Evolutionary conservation across 2,329 filamentous ascomycete genomes (phyloP).

Genomic region (Pyricularia sp.): DNA sequence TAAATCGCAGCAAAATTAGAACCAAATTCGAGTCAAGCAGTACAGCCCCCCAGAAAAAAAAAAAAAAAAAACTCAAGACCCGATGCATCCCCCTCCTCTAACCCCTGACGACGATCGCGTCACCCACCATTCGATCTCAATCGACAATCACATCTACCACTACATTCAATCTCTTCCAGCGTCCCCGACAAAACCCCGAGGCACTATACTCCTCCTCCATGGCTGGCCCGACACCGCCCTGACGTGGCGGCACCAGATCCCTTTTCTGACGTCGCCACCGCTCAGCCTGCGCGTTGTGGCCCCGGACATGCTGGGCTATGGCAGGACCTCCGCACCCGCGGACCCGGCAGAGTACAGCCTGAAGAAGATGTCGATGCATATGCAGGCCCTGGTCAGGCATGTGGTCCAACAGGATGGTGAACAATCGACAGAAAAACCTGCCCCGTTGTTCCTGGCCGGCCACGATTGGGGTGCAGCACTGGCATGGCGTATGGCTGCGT

Average conservation of each 20-base stretch:
- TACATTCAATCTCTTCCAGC: background rate
- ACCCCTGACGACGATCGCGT: background rate
- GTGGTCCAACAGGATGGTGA: slow-evolving; percentile 18
- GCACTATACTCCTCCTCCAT: slow-evolving; percentile 26
- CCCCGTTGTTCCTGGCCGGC: slow-evolving; percentile 27
- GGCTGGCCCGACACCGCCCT: slow-evolving; percentile 37
- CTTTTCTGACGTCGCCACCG: slow-evolving; percentile 48
- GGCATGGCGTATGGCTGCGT: slow-evolving; percentile 39
- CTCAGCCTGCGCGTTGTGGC: slow-evolving; percentile 45
- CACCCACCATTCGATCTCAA: background rate
- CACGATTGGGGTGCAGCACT: slow-evolving; percentile 37
- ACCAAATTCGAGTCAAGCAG: background rate
- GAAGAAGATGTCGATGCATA: slow-evolving; percentile 23
- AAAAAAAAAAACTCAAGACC: background rate
- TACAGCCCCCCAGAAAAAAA: background rate
- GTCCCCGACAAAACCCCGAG: background rate
- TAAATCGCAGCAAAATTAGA: background rate
- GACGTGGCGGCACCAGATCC: slow-evolving; percentile 74
- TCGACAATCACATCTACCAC: background rate
- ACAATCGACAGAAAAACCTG: slow-evolving; percentile 7
- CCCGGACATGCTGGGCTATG: slow-evolving; percentile 27
- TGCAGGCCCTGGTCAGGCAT: slow-evolving; percentile 46
- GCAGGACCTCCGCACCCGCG: slow-evolving; percentile 27
- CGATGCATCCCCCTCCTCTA: background rate
- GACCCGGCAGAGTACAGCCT: slow-evolving; percentile 24